phyloP scores from a whole-genome alignment of 768 basidiomycete genomes.

The Trametes gibbosa region DNA sequence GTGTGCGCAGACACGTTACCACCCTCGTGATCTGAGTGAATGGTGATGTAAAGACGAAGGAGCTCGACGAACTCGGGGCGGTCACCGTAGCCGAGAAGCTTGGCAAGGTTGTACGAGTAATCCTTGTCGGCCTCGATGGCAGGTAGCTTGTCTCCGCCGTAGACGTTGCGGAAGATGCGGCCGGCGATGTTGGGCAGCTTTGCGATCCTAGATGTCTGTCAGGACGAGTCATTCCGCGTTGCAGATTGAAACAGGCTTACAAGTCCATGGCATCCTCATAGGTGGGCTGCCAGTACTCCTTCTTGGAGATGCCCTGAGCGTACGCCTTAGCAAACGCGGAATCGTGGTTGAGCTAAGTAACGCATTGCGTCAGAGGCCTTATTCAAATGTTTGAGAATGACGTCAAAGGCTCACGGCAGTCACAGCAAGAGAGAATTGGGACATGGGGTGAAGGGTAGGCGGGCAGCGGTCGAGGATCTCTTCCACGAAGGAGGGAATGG shows the following conservation, averaged over 20 bases:
- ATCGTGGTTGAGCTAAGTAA: conserved; percentile 78
- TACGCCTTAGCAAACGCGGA: conserved; percentile 97
- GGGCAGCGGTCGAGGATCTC: conserved; percentile 93
- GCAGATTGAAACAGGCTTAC: conserved; percentile 40
- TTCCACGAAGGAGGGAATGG: conserved; percentile 93
- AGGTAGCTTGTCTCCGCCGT: conserved; percentile 83
- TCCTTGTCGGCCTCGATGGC: conserved; percentile 83
- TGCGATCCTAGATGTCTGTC: conserved; percentile 61
- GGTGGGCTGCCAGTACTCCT: conserved; percentile 94
- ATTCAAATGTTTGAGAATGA: background rate
- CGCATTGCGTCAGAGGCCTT: background rate
- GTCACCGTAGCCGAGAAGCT: conserved; percentile 88
- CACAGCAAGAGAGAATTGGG: conserved; percentile 94
- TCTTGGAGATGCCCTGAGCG: conserved; percentile 87
- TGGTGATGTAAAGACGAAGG: conserved; percentile 93
- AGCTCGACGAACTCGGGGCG: conserved; percentile 89
- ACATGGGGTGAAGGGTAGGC: conserved; percentile 96
- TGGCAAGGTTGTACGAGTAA: conserved; percentile 86
- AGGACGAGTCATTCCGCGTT: background rate
- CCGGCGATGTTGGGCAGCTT: conserved; percentile 97
- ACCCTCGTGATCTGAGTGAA: conserved; percentile 98
- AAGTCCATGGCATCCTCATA: conserved; percentile 91
- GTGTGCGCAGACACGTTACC: conserved; percentile 98
- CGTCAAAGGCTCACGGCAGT: conserved; percentile 64
- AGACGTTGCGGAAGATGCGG: conserved; percentile 86